Conservation (phyloP, 2,329 filamentous ascomycete species). For the Xylariales sp. region DNA sequence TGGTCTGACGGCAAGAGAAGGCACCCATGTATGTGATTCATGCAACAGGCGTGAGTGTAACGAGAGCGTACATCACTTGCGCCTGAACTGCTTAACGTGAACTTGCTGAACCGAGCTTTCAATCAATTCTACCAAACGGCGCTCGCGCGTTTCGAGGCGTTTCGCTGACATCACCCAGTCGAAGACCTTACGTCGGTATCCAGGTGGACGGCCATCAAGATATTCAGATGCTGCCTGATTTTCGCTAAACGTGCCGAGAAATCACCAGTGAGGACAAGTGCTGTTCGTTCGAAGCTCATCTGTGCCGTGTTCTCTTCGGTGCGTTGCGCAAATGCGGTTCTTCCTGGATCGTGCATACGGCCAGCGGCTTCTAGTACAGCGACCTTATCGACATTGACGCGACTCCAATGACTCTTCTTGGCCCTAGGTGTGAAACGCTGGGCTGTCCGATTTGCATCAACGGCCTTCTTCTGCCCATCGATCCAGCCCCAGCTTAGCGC, state of each 20-base stretch:
- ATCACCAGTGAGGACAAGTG: not conserved
- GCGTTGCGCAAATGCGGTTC: constrained; percentile 7
- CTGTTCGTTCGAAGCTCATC: constrained; percentile 8
- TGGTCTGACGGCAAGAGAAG: too few relatives aligned
- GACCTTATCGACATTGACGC: constrained; percentile 52
- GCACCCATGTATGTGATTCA: too few relatives aligned
- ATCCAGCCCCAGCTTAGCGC: constrained; percentile 60
- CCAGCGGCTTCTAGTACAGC: constrained; percentile 35
- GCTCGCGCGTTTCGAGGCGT: constrained; percentile 9
- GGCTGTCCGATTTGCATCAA: constrained; percentile 42
- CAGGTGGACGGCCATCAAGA: constrained; percentile 3
- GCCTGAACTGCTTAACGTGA: constrained; percentile 9
- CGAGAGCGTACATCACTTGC: too few relatives aligned
- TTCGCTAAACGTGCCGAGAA: constrained; percentile 2
- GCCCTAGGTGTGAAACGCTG: constrained; percentile 54
- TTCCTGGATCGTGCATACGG: constrained; percentile 33
- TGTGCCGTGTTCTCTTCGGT: constrained; percentile 11
- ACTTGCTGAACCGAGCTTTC: constrained; percentile 2
- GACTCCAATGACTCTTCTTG: constrained; percentile 50
- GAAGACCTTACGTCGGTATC: constrained; percentile 7
- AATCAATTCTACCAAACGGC: constrained; percentile 8
- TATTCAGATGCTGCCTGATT: constrained; percentile 3
- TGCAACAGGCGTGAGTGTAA: too few relatives aligned
- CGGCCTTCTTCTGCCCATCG: constrained; percentile 45
- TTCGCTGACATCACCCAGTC: constrained; percentile 12